These are phyloP conservation scores for Entoloma clypeatum DNA, from an alignment of 1,284 basidiomycete species.

Conservation along the genomic window DNA sequence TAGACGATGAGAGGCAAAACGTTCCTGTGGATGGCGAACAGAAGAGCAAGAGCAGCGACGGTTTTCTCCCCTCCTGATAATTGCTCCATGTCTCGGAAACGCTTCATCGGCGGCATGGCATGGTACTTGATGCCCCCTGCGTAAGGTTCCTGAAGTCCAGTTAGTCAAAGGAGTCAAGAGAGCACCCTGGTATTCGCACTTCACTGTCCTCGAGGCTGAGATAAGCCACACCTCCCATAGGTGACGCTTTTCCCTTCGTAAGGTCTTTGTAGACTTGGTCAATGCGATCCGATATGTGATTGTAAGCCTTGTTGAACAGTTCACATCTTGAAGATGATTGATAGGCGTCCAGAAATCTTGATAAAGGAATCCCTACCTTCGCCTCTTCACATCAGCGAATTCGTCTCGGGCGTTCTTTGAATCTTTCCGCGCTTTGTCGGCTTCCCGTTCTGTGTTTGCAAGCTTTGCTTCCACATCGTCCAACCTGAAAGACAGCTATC, in stretches of 20 bases:
- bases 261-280: conserved; percentile 98
- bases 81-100: conserved; percentile 99
- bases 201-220: conserved; percentile 94
- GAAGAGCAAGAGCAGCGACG: conserved; percentile 90
- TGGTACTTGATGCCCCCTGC: conserved; percentile 95
- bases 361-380: conserved; percentile 48
- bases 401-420: conserved; percentile 87
- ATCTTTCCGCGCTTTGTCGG: conserved; percentile 76
- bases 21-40: conserved; percentile 95
- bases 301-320: conserved; percentile 94
- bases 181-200: conserved; percentile 40
- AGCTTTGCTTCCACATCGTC: conserved; percentile 87
- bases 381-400: conserved; percentile 85
- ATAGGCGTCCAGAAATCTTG: not conserved
- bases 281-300: conserved; percentile 92
- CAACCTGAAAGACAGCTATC: conserved; percentile 46
- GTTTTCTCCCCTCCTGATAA: conserved; percentile 98
- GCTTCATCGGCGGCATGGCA: conserved; percentile 99
- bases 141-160: conserved; percentile 80
- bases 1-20: conserved; percentile 7
- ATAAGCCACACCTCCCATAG: conserved; percentile 96
- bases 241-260: conserved; percentile 89
- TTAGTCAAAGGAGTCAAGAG: not conserved
- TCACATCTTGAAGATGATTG: conserved; percentile 46
- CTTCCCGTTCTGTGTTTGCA: conserved; percentile 69